These are phyloP conservation scores for Heliamphora pulchella DNA, from an alignment of 179 eudicot species.

Conservation along the genomic window DNA sequence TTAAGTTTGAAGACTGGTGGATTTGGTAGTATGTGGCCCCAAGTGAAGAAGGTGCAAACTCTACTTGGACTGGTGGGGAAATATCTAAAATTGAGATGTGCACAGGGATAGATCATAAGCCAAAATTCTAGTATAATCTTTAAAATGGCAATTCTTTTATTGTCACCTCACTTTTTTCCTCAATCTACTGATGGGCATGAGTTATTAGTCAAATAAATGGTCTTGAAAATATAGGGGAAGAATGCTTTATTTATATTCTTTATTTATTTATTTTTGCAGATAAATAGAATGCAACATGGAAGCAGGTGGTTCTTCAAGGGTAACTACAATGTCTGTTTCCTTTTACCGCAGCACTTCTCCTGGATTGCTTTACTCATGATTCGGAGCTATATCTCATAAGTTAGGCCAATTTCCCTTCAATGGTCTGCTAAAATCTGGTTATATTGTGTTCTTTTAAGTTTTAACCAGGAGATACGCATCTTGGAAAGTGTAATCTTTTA, in stretches of 20 bases:
- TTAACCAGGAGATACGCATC: background rate
- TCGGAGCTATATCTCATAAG: background rate
- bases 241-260: no score
- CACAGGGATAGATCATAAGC: background rate
- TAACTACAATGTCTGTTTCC: background rate
- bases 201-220: background rate
- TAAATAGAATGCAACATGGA: slow-evolving; percentile 1
- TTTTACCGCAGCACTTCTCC: background rate
- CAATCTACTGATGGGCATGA: background rate
- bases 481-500: background rate
- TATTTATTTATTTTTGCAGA: slow-evolving; percentile 13
- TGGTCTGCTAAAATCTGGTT: no score
- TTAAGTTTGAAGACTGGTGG: background rate
- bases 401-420: background rate
- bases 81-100: background rate
- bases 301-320: background rate
- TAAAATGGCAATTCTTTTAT: background rate
- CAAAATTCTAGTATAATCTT: background rate
- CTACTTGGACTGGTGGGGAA: background rate
- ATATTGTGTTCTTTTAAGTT: background rate
- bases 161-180: no score
- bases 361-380: background rate
- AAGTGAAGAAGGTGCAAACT: background rate
- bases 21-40: background rate
- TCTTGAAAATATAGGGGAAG: background rate